These are phyloP conservation scores for Kodamaea leandrae DNA, from an alignment of 805 yeast species.

Conservation along the genomic window DNA sequence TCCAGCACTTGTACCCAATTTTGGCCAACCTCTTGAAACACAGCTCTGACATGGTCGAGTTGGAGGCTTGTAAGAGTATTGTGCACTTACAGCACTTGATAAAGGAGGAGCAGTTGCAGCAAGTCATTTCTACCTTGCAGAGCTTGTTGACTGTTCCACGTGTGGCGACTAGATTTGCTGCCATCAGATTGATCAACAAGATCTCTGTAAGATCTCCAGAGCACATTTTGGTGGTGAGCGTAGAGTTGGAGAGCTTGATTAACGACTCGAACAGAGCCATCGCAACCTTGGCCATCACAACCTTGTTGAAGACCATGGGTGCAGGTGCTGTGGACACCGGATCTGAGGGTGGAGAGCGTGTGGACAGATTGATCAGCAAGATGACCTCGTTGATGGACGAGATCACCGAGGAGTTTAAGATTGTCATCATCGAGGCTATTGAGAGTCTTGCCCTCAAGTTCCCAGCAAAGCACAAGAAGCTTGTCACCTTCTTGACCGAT, in stretches of 20 bases:
- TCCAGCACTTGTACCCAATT: conserved; percentile 58
- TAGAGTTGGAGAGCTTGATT: conserved; percentile 82
- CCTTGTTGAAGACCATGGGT: conserved; percentile 91
- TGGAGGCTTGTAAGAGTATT: conserved; percentile 85
- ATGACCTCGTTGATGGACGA: conserved; percentile 88
- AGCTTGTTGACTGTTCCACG: conserved; percentile 82
- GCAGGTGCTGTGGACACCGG: conserved; percentile 46
- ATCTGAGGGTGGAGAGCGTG: conserved; percentile 50
- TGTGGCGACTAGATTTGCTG: conserved; percentile 86
- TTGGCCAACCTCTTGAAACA: conserved; percentile 71
- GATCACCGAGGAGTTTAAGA: conserved; percentile 92
- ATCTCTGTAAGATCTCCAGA: conserved; percentile 81
- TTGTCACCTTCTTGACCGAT: conserved; percentile 78
- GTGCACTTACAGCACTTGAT: conserved; percentile 53
- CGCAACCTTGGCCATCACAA: conserved; percentile 96
- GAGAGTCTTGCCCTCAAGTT: conserved; percentile 88
- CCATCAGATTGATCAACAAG: conserved; percentile 84
- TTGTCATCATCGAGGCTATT: conserved; percentile 92
- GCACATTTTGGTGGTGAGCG: conserved; percentile 72
- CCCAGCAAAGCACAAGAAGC: conserved; percentile 83
- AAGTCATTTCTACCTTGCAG: conserved; percentile 73
- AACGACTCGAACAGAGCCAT: conserved; percentile 87
- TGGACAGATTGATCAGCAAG: conserved; percentile 83
- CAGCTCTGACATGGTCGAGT: conserved; percentile 83
- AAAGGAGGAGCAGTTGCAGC: conserved; percentile 61